Percentiles rank a stretch among this genome's conserved stretches.
Conservation (phyloP, 768 basidiomycete genomes). For the Artomyces pyxidatus region DNA sequence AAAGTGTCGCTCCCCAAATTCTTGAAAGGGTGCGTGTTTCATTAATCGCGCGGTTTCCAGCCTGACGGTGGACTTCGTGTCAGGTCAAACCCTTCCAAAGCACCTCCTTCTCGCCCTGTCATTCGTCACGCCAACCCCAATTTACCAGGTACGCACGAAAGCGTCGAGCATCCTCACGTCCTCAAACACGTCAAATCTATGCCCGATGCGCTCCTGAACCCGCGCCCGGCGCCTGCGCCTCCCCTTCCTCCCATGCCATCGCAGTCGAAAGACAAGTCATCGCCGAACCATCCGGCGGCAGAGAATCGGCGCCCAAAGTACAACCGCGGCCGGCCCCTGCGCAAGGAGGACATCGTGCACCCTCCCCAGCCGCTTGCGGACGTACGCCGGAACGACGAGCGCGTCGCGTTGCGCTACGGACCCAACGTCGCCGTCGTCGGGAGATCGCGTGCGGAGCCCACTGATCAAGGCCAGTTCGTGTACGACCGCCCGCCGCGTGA, state of each 20-base stretch:
- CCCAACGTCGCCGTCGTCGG: too few relatives aligned
- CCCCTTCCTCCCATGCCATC: neutral
- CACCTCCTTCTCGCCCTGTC: neutral
- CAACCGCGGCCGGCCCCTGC: neutral
- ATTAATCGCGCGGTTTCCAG: too few relatives aligned
- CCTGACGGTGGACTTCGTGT: too few relatives aligned
- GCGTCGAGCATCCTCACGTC: neutral
- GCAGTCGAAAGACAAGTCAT: neutral
- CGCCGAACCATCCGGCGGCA: neutral
- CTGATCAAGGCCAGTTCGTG: too few relatives aligned
- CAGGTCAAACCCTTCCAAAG: neutral
- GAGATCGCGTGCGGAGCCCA: too few relatives aligned
- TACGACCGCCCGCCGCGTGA: too few relatives aligned
- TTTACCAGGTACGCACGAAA: neutral
- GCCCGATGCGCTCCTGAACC: neutral
- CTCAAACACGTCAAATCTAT: neutral
- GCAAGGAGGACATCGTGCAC: neutral
- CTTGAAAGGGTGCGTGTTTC: too few relatives aligned
- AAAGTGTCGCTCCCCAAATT: neutral
- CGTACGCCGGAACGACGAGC: neutral
- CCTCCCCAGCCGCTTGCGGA: neutral
- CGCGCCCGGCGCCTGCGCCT: neutral
- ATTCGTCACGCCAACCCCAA: constrained; percentile 1
- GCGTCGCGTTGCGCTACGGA: neutral
- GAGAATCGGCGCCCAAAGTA: neutral